phyloP scores from a whole-genome alignment of 2,329 filamentous ascomycete species.

The Pseudogymnoascus sp. region DNA sequence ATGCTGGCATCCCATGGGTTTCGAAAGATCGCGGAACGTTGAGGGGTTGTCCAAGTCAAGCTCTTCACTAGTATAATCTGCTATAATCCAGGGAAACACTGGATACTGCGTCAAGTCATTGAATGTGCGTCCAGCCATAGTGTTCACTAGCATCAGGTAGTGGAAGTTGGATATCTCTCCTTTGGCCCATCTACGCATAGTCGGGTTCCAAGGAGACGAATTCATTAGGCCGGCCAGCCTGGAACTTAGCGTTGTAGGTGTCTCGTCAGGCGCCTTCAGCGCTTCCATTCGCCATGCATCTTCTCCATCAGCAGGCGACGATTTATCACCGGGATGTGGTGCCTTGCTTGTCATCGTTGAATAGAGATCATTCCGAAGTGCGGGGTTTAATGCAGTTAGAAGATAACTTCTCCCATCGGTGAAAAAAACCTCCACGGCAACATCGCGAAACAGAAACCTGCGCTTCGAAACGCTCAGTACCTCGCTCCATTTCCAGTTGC shows the following conservation, averaged over 20 bases:
- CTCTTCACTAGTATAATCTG: slow-evolving; percentile 91
- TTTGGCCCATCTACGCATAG: slow-evolving; percentile 81
- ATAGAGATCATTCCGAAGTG: slow-evolving; percentile 71
- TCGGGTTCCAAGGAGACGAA: slow-evolving; percentile 69
- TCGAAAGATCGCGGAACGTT: slow-evolving; percentile 83
- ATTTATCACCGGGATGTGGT: slow-evolving; percentile 66
- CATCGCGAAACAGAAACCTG: slow-evolving; percentile 88
- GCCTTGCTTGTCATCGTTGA: slow-evolving; percentile 68
- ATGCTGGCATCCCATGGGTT: slow-evolving; percentile 92
- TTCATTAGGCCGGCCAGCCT: slow-evolving; percentile 92
- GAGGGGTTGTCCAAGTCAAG: slow-evolving; percentile 77
- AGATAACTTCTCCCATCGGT: slow-evolving; percentile 93
- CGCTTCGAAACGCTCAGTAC: slow-evolving; percentile 94
- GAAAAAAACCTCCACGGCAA: slow-evolving; percentile 96
- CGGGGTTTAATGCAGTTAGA: slow-evolving; percentile 70
- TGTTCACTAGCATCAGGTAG: slow-evolving; percentile 97
- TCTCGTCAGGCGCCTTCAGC: slow-evolving; percentile 57
- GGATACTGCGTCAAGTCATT: slow-evolving; percentile 98
- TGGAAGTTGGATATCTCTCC: slow-evolving; percentile 98
- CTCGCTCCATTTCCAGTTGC: slow-evolving; percentile 90
- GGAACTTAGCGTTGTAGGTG: slow-evolving; percentile 49
- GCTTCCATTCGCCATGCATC: slow-evolving; percentile 89
- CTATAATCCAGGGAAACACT: slow-evolving; percentile 94
- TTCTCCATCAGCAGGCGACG: slow-evolving; percentile 66
- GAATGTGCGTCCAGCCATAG: slow-evolving; percentile 92